A percentile compares a stretch with the other conserved stretches of the same genome.
phyloP scores from a whole-genome alignment of 768 basidiomycete genomes.

The Trametes cinnabarina region DNA sequence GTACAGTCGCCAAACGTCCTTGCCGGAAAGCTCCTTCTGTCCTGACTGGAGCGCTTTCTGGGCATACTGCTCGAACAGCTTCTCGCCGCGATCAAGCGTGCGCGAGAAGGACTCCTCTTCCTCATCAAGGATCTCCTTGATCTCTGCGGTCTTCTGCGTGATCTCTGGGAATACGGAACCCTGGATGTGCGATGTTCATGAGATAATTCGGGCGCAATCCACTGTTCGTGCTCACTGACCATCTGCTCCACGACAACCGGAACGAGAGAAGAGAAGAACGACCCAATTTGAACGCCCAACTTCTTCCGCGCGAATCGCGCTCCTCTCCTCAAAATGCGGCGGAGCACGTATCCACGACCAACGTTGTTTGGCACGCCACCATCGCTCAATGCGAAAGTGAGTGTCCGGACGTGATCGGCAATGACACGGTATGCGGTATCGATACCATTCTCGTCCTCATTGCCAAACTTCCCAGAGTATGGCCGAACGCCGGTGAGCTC shows the following conservation, averaged over 20 bases:
- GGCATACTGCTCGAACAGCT: slow-evolving; percentile 89
- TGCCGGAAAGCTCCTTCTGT: slow-evolving; percentile 70
- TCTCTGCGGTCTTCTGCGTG: slow-evolving; percentile 72
- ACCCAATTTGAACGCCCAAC: slow-evolving; percentile 86
- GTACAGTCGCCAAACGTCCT: slow-evolving; percentile 95
- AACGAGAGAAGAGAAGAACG: slow-evolving; percentile 90
- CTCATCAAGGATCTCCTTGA: slow-evolving; percentile 94
- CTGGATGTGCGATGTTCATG: slow-evolving; percentile 40
- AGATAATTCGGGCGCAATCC: background rate
- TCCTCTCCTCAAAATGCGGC: slow-evolving; percentile 89
- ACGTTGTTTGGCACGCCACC: slow-evolving; percentile 96
- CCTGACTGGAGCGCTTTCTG: slow-evolving; percentile 61
- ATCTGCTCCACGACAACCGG: slow-evolving; percentile 88
- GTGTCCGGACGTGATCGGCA: slow-evolving; percentile 93
- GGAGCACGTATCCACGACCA: slow-evolving; percentile 94
- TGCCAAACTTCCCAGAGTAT: slow-evolving; percentile 89
- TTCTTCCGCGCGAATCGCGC: slow-evolving; percentile 97
- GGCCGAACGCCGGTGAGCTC: slow-evolving; percentile 85
- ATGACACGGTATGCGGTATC: slow-evolving; percentile 98
- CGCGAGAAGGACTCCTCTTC: slow-evolving; percentile 97
- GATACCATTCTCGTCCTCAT: slow-evolving; percentile 92
- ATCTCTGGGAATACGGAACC: slow-evolving; percentile 92
- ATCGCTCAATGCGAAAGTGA: slow-evolving; percentile 94
- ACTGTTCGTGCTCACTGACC: slow-evolving; percentile 44
- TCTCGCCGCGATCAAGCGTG: slow-evolving; percentile 96